A percentile compares a stretch with the other conserved stretches of the same genome.
Conservation (phyloP, 2,329 filamentous ascomycete species). For the Colletotrichum tropicale region DNA sequence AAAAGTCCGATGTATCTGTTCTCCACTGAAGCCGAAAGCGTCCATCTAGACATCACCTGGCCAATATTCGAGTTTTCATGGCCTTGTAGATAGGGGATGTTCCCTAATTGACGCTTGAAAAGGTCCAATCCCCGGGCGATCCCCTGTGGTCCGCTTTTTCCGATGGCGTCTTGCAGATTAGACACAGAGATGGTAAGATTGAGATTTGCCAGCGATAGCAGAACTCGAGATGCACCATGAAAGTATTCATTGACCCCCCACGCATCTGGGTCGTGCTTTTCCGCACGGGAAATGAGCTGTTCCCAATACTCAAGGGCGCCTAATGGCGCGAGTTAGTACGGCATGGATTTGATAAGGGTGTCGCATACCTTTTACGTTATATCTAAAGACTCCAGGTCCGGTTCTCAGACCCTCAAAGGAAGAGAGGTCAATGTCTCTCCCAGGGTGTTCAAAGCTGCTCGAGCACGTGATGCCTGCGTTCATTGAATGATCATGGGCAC, state of each 20-base stretch:
- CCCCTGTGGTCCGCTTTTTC: not conserved
- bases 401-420: not conserved
- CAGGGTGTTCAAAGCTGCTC: not conserved
- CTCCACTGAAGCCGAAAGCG: not conserved
- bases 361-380: not conserved
- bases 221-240: not conserved
- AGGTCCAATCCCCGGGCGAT: not conserved
- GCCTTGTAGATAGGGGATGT: not conserved
- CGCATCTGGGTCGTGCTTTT: not conserved
- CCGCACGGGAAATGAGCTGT: accelerated
- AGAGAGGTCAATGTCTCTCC: not conserved
- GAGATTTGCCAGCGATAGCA: not conserved
- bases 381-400: not conserved
- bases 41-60: not conserved
- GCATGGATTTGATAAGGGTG: not conserved
- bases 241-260: not conserved
- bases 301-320: not conserved
- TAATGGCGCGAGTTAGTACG: not conserved
- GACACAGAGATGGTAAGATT: not conserved
- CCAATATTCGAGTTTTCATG: not conserved
- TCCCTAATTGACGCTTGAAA: not conserved
- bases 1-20: not conserved
- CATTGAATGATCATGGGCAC: not conserved
- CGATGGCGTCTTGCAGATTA: not conserved
- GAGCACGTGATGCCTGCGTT: not conserved